phyloP scores from a whole-genome alignment of 192 early-diverging fungal genomes.

The Podila epigama region DNA sequence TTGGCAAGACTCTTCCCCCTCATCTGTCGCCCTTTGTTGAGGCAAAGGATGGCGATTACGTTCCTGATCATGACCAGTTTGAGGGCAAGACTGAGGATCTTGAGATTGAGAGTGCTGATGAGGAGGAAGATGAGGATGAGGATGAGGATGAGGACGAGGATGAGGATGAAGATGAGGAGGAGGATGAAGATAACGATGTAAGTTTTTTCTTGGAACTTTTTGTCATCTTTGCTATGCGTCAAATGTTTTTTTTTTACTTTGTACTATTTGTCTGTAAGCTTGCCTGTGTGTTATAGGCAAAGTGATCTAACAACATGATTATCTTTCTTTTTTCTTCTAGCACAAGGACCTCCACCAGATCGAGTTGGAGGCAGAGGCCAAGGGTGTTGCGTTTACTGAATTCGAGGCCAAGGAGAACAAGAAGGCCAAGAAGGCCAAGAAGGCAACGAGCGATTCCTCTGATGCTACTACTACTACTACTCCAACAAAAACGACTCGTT shows the following conservation, averaged over 20 bases:
- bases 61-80: constrained; percentile 71
- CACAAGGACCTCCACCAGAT: constrained; percentile 60
- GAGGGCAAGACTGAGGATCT: constrained; percentile 69
- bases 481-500: constrained; percentile 5
- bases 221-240: not conserved
- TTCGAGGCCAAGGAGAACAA: constrained; percentile 61
- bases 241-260: not conserved
- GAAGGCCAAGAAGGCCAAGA: constrained; percentile 44
- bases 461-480: not conserved
- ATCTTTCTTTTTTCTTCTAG: constrained; percentile 21
- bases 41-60: constrained; percentile 86
- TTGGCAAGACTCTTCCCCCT: constrained; percentile 85
- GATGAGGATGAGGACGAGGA: constrained; percentile 44
- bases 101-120: constrained; percentile 68
- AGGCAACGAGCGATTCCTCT: constrained; percentile 1
- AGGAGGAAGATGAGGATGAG: constrained; percentile 39
- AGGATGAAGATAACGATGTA: constrained; percentile 29
- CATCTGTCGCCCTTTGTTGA: constrained; percentile 95
- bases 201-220: not conserved
- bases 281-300: not conserved
- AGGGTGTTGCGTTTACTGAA: constrained; percentile 70
- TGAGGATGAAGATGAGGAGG: constrained; percentile 25
- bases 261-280: too few species aligned
- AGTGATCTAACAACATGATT: not conserved
- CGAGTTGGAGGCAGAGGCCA: constrained; percentile 75